Evolutionary conservation across 140 eudicot genomes (phyloP).

Genomic region (Bidens hawaiensis): DNA sequence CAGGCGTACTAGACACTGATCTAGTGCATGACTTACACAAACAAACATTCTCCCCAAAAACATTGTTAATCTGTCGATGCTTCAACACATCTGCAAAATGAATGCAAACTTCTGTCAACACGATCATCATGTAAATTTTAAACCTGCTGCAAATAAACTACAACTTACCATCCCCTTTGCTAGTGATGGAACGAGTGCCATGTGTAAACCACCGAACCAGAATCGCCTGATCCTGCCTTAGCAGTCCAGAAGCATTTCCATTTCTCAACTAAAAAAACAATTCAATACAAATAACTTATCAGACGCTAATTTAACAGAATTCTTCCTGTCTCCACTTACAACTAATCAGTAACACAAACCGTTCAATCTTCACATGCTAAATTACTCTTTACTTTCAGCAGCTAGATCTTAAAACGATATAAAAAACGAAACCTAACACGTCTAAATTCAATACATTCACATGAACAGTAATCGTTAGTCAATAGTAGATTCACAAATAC

Average conservation of each 20-base stretch:
- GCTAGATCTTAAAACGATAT: constrained; percentile 1
- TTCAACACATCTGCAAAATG: constrained; percentile 31
- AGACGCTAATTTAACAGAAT: background rate
- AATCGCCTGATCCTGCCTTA: constrained; percentile 48
- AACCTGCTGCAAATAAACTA: background rate
- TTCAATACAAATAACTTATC: background rate
- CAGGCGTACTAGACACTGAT: constrained; percentile 22
- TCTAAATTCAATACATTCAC: constrained; percentile 10
- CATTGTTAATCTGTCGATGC: constrained; percentile 20
- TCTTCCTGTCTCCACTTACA: background rate
- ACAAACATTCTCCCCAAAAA: constrained; percentile 28
- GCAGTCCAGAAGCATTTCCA: constrained; percentile 33
- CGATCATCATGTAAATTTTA: background rate
- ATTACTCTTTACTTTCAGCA: background rate
- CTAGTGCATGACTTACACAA: constrained; percentile 30
- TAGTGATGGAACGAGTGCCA: constrained; percentile 31
- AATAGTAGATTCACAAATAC: too few species aligned
- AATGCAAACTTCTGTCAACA: background rate
- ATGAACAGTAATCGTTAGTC: too few species aligned
- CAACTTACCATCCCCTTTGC: constrained; percentile 50
- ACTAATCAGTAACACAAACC: constrained; percentile 7
- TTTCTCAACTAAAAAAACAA: constrained; percentile 40
- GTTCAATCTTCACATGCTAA: background rate
- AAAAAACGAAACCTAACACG: constrained; percentile 14
- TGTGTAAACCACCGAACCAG: constrained; percentile 56